Base-by-base conservation (phyloP, 2,329 filamentous ascomycete genomes). In the Colletotrichum acutatum region DNA sequence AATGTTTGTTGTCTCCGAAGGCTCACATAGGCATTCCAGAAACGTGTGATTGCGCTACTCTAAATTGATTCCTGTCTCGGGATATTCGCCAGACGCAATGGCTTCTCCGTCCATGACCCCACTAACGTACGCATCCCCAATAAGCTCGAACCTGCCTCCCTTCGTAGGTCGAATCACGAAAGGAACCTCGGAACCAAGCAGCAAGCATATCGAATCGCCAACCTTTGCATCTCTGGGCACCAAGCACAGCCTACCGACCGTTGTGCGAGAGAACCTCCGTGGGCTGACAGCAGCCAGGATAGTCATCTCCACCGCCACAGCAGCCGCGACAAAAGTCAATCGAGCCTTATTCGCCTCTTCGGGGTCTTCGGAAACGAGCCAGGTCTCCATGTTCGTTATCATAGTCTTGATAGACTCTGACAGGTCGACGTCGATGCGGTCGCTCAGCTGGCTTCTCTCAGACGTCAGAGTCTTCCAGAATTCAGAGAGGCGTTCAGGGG, bases 51-150 rank as follows among this genome's bases (percentile, higher is more conserved):
- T 49, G 19, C 19, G 42, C 42, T 49, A 70, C 42, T 42, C 37
- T 8, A 70, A 32, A 11, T n/a, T 14, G 6, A 70, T 32, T 9
- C 66, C 42, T 11, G 53, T n/a, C 26, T 37, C n/a, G 24, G 22
- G 2, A 53, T 70, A 54, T 11, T 11, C 57, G 22, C 61, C 42
- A 22, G 30, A 65, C 6, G 24, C 19, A 7, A 71, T 19, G n/a
- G 56, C 64, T 49, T 71, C 68, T 2, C 68, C 64, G 6, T 71
- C 64, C 68, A 68, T 71, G 3, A 62, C 42, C 5, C 64, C 68
- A 62, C 64, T 66, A 19, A 71, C 63, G 24, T 68, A 57, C 6
- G 46, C 56, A 6, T 68, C 68, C 24, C 68, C 68, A n/a, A 62
- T 58, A 56, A 71, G 9, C 56, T 68, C 53, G 46, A 68, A 68